phyloP scores from a whole-genome alignment of 371 early-diverging fungal genomes.

The Mucor saturninus region DNA sequence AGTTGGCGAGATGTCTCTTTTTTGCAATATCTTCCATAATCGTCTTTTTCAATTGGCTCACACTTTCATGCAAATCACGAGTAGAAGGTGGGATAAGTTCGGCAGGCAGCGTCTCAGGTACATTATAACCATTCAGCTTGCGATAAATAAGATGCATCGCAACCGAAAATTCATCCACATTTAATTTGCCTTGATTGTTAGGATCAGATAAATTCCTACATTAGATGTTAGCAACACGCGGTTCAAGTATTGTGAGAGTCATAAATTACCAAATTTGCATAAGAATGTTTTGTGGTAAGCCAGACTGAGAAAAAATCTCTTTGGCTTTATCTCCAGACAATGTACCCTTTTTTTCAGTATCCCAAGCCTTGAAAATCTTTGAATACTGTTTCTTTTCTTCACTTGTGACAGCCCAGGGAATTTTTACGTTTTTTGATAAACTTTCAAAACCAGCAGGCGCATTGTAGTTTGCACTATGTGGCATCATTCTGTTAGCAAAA shows the following conservation, averaged over 20 bases:
- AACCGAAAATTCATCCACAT: constrained; percentile 90
- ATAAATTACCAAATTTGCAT: constrained; percentile 80
- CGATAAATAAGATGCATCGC: constrained; percentile 93
- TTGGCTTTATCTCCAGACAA: constrained; percentile 81
- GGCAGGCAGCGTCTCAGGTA: constrained; percentile 80
- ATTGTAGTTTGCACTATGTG: constrained; percentile 28
- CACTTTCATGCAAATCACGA: constrained; percentile 64
- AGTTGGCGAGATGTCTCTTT: constrained; percentile 45
- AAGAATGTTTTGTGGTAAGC: constrained; percentile 76
- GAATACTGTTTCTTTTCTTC: constrained; percentile 83
- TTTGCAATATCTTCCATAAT: constrained; percentile 56
- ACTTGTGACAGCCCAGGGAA: constrained; percentile 81
- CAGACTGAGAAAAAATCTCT: constrained; percentile 88
- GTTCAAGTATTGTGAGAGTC: not conserved
- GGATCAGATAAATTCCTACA: constrained; percentile 82
- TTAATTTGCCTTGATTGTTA: constrained; percentile 85
- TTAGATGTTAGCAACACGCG: not conserved
- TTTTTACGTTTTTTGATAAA: constrained; percentile 40
- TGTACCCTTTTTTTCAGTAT: constrained; percentile 75
- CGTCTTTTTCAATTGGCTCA: constrained; percentile 58
- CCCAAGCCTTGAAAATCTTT: constrained; percentile 89
- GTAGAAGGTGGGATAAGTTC: constrained; percentile 85
- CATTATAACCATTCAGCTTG: constrained; percentile 76
- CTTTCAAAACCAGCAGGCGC: constrained; percentile 34
- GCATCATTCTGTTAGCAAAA: constrained; percentile 58